Evolutionary conservation across 768 basidiomycete genomes (phyloP), one percentile per base, ranked within the genome.

Genomic region (Calocera viscosa): DNA sequence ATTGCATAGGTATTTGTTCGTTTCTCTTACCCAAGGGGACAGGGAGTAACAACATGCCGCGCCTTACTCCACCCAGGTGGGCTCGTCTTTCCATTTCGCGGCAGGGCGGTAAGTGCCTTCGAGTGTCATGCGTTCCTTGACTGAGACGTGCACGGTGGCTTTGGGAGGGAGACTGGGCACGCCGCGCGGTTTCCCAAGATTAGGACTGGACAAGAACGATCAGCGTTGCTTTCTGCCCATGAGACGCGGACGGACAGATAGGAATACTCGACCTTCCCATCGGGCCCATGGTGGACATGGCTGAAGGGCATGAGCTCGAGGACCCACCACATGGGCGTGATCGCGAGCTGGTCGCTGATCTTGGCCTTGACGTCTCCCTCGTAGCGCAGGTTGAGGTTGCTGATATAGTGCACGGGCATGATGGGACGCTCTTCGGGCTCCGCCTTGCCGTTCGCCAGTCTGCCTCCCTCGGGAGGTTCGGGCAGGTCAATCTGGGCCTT

Each of bases 331-430:
- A 19, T 10, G 26, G 53, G 53, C 24, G 53, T 2, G 53, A 60
- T 32, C 7, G 30, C 16, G 26, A 60, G 53, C 53, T 60, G 53
- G 30, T 60, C 53, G 10, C 14, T 28, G 53, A 60, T 60, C 53
- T 60, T 60, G 5, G 53, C 53, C 30, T 60, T 60, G 14, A 60
- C 26, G 26, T 60, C 53, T 5, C 53, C 53, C 14, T 60, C 53
- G 26, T 60, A 60, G 24, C 53, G 53, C 30, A 28, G 14, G 30
- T 60, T 26, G 53, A 60, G 53, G 53, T 60, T 60, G 53, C 53
- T 11, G 53, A 60, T 26, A 22, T 32, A 60, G 30, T 60, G 53
- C 5, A 60, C 30, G 53, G 53, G 53, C 26, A 60, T 11, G 53
- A 60, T 60, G 19, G 53, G 53, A 60, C 53, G 53, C 26, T 60